phyloP scores from a whole-genome alignment of 2,329 filamentous ascomycete genomes.

The Leptodontidium sp. region DNA sequence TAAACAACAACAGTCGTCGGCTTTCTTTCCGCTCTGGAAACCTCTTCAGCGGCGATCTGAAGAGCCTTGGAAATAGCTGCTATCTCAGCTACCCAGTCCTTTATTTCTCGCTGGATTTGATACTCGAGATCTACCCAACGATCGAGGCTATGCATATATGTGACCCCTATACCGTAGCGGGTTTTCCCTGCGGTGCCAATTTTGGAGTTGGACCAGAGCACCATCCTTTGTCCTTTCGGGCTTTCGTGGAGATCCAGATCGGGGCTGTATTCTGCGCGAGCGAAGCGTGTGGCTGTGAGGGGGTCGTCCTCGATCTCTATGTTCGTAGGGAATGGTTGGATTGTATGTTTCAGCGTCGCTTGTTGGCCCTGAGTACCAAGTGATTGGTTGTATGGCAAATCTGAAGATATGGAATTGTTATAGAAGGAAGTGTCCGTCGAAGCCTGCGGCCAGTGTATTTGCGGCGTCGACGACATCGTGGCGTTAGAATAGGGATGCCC shows the following conservation, averaged over 20 bases:
- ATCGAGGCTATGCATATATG: conserved; percentile 1
- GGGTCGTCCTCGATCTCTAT: conserved; percentile 1
- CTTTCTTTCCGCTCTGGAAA: conserved; percentile 8
- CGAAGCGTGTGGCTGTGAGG: background rate
- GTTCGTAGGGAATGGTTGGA: conserved; percentile 5
- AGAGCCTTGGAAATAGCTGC: conserved; percentile 14
- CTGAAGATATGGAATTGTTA: background rate
- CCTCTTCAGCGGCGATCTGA: conserved; percentile 15
- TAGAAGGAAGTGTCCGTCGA: background rate
- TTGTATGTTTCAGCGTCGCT: conserved; percentile 3
- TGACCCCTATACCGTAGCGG: conserved; percentile 9
- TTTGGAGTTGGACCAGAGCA: conserved; percentile 15
- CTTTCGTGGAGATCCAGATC: background rate
- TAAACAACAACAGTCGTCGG: conserved; percentile 10
- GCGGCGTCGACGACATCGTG: conserved; percentile 1
- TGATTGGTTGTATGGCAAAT: conserved; percentile 7
- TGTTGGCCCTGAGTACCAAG: background rate
- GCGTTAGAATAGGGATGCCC: background rate
- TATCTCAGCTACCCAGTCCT: conserved; percentile 14
- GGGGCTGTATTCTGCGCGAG: conserved; percentile 14
- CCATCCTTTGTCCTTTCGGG: conserved; percentile 3
- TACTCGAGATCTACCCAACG: conserved; percentile 12
- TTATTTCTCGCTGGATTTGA: conserved; percentile 4
- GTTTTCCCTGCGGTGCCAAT: background rate
- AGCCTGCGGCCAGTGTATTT: background rate